These are phyloP conservation scores for Verticillium isaacii DNA, from an alignment of 2,329 filamentous ascomycete species.

Conservation along the genomic window DNA sequence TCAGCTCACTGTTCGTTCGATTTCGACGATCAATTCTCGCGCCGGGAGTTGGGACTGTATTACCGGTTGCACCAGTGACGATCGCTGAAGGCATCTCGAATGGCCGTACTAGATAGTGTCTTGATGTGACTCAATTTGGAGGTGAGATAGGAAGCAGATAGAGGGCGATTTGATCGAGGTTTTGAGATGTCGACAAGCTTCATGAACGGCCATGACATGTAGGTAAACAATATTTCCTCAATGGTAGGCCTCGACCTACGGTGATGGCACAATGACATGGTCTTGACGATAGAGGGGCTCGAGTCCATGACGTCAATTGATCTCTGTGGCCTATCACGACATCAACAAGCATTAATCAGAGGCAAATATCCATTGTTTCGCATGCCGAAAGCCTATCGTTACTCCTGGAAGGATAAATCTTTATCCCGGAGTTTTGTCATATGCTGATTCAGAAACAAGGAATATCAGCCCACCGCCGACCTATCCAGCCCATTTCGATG, in stretches of 20 bases:
- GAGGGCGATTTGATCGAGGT: too few species aligned
- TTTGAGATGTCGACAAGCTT: background rate
- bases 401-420: background rate
- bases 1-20: background rate
- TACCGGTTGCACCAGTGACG: conserved; percentile 11
- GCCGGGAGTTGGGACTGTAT: background rate
- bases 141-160: too few species aligned
- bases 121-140: too few species aligned
- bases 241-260: too few species aligned
- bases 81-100: conserved; percentile 10
- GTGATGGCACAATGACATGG: background rate
- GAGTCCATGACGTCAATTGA: background rate
- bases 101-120: too few species aligned
- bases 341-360: background rate
- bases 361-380: background rate
- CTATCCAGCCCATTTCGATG: background rate
- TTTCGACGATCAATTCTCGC: background rate
- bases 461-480: background rate
- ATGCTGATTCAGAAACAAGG: background rate
- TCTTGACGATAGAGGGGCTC: background rate
- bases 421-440: background rate
- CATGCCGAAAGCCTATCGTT: background rate
- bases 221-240: too few species aligned
- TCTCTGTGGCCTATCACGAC: background rate
- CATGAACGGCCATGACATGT: too few species aligned